Percentiles rank a stretch among this genome's conserved stretches.
These are phyloP conservation scores for Strobilomyces dryophilus DNA, from an alignment of 768 basidiomycete species.

Conservation along the genomic window DNA sequence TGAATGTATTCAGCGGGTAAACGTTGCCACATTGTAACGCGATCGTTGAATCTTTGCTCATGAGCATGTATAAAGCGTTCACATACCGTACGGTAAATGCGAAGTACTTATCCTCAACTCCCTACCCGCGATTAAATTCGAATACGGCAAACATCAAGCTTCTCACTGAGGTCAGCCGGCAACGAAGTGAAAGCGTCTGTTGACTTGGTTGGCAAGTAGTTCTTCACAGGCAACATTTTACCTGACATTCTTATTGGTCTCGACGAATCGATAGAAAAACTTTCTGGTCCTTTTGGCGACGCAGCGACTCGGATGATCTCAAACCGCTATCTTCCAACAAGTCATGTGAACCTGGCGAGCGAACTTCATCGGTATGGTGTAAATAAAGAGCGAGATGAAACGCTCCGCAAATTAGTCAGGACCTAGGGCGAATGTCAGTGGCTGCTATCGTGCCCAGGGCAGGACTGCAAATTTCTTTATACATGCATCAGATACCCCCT, in stretches of 20 bases:
- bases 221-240: neutral
- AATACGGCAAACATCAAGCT: neutral
- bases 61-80: no score
- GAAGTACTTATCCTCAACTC: no score
- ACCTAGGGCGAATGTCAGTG: no score
- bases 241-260: neutral
- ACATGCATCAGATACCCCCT: no score
- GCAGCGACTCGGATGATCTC: neutral
- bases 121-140: neutral
- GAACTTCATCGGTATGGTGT: neutral
- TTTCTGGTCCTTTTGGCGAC: neutral
- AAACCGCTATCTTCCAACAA: neutral
- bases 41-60: neutral
- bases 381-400: constrained; percentile 18
- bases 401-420: no score
- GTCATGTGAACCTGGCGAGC: neutral
- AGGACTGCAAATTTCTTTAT: no score
- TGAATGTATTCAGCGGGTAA: no score
- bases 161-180: no score
- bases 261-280: neutral
- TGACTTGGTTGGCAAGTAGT: neutral
- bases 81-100: no score
- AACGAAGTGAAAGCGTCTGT: neutral
- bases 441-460: no score
- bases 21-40: neutral